These are phyloP conservation scores for Sinapis alba DNA, from an alignment of 441 rosid species.

Conservation along the genomic window DNA sequence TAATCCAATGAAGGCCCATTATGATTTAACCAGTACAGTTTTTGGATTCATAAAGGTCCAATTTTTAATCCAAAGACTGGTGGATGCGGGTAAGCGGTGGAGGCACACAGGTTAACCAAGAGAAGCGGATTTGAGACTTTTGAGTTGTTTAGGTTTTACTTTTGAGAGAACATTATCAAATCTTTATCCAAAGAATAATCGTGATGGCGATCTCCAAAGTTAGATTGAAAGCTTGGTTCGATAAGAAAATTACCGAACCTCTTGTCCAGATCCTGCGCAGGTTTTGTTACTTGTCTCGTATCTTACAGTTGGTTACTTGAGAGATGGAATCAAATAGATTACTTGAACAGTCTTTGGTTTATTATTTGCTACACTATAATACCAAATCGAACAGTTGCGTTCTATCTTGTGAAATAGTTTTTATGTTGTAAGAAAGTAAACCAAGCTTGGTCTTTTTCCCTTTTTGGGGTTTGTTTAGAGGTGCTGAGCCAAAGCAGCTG, in stretches of 20 bases:
- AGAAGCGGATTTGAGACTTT: neutral
- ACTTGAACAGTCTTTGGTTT: neutral
- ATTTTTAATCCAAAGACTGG: neutral
- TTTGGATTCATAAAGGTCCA: neutral
- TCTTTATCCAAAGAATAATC: neutral
- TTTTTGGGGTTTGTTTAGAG: slow-evolving; percentile 43
- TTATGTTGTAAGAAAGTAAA: slow-evolving; percentile 3
- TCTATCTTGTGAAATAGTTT: neutral
- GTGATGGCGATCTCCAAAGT: slow-evolving; percentile 2
- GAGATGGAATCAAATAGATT: neutral
- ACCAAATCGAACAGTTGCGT: neutral
- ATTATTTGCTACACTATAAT: neutral
- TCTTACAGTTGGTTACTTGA: neutral
- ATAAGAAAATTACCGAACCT: neutral
- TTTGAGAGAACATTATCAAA: neutral
- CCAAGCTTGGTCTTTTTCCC: neutral
- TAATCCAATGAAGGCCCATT: neutral
- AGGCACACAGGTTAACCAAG: neutral
- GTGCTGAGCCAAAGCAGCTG: slow-evolving; percentile 85
- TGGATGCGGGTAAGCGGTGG: neutral
- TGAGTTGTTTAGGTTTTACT: neutral
- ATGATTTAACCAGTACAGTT: neutral
- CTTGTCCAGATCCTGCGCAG: slow-evolving; percentile 10
- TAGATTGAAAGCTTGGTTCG: slow-evolving; percentile 4
- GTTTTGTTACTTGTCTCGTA: neutral